Percentiles rank a stretch among this genome's conserved stretches.
phyloP scores from a whole-genome alignment of 345 rosid species.

The Draba incana region DNA sequence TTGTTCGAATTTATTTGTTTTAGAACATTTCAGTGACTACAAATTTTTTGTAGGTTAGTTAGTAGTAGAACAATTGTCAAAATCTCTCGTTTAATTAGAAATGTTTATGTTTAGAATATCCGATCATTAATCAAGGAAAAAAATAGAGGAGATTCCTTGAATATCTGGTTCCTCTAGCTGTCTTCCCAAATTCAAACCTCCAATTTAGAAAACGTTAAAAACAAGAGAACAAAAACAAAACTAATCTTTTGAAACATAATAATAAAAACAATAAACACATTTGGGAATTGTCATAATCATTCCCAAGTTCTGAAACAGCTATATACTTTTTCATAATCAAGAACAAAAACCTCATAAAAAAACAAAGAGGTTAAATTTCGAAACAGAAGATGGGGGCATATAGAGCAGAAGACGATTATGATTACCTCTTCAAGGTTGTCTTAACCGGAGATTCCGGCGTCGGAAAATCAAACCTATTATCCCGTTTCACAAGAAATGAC shows the following conservation, averaged over 20 bases:
- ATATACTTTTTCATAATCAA: neutral
- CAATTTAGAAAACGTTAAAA: constrained; percentile 39
- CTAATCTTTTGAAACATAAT: neutral
- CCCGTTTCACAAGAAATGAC: constrained; percentile 82
- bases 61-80: neutral
- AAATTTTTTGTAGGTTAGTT: too few species aligned
- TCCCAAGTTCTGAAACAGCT: constrained; percentile 36
- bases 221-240: constrained; percentile 14
- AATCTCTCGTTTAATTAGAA: constrained; percentile 7
- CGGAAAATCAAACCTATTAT: constrained; percentile 80
- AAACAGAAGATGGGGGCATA: constrained; percentile 53
- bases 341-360: constrained; percentile 12
- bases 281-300: constrained; percentile 20
- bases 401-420: constrained; percentile 73
- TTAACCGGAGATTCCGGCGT: constrained; percentile 91
- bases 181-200: constrained; percentile 35
- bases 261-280: neutral
- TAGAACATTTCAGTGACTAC: too few species aligned
- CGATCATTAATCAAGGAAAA: constrained; percentile 5
- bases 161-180: constrained; percentile 35
- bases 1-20: too few species aligned
- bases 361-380: constrained; percentile 3
- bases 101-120: constrained; percentile 33
- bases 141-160: constrained; percentile 40
- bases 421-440: constrained; percentile 82